These are phyloP conservation scores for Dictyophora rubrovolvata DNA, from an alignment of 768 basidiomycete genomes.

Conservation along the genomic window DNA sequence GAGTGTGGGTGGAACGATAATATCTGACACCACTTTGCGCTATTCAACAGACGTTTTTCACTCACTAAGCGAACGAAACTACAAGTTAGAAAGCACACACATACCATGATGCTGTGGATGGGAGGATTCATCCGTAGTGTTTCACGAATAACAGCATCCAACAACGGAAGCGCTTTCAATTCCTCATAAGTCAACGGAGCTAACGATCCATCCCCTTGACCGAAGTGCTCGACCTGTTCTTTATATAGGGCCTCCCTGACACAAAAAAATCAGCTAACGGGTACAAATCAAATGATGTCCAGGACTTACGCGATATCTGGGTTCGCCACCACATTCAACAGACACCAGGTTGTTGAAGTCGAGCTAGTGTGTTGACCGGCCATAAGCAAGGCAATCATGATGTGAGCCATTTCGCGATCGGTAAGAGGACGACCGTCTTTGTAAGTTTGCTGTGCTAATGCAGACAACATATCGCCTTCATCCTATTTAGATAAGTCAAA, in stretches of 20 bases:
- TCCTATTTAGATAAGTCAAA: slow-evolving; percentile 29
- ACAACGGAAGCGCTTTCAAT: slow-evolving; percentile 67
- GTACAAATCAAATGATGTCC: neutral
- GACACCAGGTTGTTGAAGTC: slow-evolving; percentile 80
- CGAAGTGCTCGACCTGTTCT: slow-evolving; percentile 80
- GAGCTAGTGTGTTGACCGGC: slow-evolving; percentile 98
- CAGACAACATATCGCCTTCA: slow-evolving; percentile 87
- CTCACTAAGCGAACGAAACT: neutral
- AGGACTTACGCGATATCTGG: slow-evolving; percentile 60
- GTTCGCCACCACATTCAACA: slow-evolving; percentile 77
- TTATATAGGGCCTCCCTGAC: slow-evolving; percentile 73
- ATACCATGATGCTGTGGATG: slow-evolving; percentile 76
- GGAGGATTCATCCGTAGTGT: slow-evolving; percentile 90
- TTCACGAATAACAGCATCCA: slow-evolving; percentile 88
- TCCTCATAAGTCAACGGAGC: slow-evolving; percentile 79
- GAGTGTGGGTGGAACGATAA: slow-evolving; percentile 71
- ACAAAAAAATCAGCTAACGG: neutral
- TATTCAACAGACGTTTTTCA: slow-evolving; percentile 14
- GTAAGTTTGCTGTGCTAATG: slow-evolving; percentile 77
- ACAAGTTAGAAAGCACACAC: too few species aligned
- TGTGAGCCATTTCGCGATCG: slow-evolving; percentile 93
- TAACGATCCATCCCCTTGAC: slow-evolving; percentile 63
- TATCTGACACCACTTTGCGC: slow-evolving; percentile 83
- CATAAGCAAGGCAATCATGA: slow-evolving; percentile 98
- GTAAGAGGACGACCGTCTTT: slow-evolving; percentile 64